phyloP scores from a whole-genome alignment of 306 rosid genomes.

The Gillenia trifoliata region DNA sequence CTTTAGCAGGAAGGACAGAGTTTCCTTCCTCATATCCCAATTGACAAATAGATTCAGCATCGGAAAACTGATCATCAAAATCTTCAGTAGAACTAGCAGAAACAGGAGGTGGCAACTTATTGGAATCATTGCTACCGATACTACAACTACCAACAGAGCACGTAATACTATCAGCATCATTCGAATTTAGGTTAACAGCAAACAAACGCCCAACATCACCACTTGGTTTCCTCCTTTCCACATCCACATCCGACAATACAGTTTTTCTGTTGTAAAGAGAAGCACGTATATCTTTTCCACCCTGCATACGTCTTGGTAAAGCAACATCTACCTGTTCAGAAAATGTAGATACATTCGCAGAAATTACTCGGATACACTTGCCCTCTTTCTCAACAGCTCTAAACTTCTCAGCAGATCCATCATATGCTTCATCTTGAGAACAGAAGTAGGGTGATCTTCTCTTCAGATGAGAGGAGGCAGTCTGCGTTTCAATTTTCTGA shows the following conservation, averaged over 20 bases:
- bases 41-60: constrained; percentile 60
- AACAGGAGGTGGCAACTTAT: constrained; percentile 38
- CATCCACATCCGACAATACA: constrained; percentile 32
- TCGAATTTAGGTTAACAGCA: constrained; percentile 41
- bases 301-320: constrained; percentile 40
- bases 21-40: constrained; percentile 43
- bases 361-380: constrained; percentile 34
- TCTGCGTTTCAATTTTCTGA: constrained; percentile 37
- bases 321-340: constrained; percentile 39
- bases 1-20: constrained; percentile 39
- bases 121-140: constrained; percentile 38
- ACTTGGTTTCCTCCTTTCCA: constrained; percentile 42
- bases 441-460: constrained; percentile 35
- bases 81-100: constrained; percentile 52
- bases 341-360: constrained; percentile 34
- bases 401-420: constrained; percentile 50
- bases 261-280: constrained; percentile 36
- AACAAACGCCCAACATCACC: constrained; percentile 43
- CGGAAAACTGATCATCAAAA: constrained; percentile 41
- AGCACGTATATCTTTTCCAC: constrained; percentile 37
- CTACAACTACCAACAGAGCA: constrained; percentile 96
- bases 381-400: constrained; percentile 52
- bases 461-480: constrained; percentile 46
- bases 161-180: constrained; percentile 44
- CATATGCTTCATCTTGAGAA: constrained; percentile 50